Evolutionary conservation across 2,329 filamentous ascomycete species (phyloP).

Genomic region (Fusarium lateritium): DNA sequence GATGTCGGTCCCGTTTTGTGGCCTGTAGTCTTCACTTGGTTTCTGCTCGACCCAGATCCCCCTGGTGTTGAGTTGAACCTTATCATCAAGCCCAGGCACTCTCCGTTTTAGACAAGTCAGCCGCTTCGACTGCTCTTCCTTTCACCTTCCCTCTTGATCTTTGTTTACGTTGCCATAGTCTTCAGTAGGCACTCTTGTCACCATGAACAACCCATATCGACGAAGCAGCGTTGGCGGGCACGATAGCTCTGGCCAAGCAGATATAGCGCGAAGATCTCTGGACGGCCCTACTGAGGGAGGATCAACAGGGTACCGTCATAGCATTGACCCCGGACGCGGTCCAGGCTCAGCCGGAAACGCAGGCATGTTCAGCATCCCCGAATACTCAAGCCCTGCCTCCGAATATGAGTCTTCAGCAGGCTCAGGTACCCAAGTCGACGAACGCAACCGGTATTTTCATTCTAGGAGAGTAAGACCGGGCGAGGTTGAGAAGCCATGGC

Average conservation of each 20-base stretch:
- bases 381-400: slow-evolving; percentile 38
- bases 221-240: slow-evolving; percentile 27
- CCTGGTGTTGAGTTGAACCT: slow-evolving; percentile 27
- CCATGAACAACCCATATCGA: slow-evolving; percentile 32
- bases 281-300: slow-evolving; percentile 24
- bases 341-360: slow-evolving; percentile 31
- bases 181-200: neutral
- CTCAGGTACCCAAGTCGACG: slow-evolving; percentile 54
- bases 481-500: slow-evolving; percentile 83
- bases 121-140: slow-evolving; percentile 2
- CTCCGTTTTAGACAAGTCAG: slow-evolving; percentile 14
- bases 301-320: slow-evolving; percentile 32
- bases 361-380: slow-evolving; percentile 43
- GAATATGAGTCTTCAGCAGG: slow-evolving; percentile 64
- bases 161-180: neutral
- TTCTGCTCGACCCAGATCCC: neutral
- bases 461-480: slow-evolving; percentile 81
- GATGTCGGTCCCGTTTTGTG: neutral
- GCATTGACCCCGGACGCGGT: slow-evolving; percentile 22
- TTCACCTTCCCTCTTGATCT: neutral
- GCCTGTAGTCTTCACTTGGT: neutral
- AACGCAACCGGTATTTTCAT: slow-evolving; percentile 75
- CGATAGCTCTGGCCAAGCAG: slow-evolving; percentile 19
- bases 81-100: slow-evolving; percentile 6
- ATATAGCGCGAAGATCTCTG: slow-evolving; percentile 32